These are phyloP conservation scores for Acer saccharum DNA, from an alignment of 345 rosid species.

Conservation along the genomic window DNA sequence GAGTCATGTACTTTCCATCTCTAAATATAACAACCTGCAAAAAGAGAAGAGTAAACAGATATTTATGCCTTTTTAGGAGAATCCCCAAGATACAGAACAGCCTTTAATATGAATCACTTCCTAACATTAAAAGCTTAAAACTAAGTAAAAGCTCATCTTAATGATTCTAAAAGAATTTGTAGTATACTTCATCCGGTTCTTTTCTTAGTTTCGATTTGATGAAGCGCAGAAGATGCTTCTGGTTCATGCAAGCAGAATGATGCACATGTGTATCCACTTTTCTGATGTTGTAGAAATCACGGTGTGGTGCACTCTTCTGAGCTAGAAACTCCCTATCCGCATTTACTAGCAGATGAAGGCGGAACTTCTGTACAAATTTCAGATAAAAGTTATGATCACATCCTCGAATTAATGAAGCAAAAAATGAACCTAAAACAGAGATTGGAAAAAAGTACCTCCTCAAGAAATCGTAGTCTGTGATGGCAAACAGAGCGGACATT, in stretches of 20 bases:
- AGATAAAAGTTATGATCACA: conserved; percentile 26
- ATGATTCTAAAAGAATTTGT: conserved; percentile 2
- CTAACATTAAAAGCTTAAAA: background rate
- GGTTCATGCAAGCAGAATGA: conserved; percentile 66
- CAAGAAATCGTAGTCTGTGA: conserved; percentile 53
- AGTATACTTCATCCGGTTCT: conserved; percentile 49
- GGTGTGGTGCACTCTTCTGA: conserved; percentile 61
- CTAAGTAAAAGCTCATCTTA: background rate
- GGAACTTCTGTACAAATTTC: conserved; percentile 44
- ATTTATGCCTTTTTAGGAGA: background rate
- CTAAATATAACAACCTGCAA: conserved; percentile 59
- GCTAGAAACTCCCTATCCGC: conserved; percentile 55
- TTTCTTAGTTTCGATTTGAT: conserved; percentile 52
- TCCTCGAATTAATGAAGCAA: background rate
- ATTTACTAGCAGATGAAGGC: conserved; percentile 53
- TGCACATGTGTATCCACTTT: conserved; percentile 64
- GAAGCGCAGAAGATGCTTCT: conserved; percentile 56
- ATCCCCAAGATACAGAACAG: background rate
- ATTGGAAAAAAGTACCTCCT: conserved; percentile 37
- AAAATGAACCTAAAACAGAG: conserved; percentile 5
- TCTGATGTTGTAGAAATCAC: conserved; percentile 60
- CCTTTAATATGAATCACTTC: conserved; percentile 1
- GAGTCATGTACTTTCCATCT: conserved; percentile 59
- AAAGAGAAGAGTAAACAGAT: background rate
- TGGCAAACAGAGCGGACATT: conserved; percentile 54